A percentile compares a stretch with the other conserved stretches of the same genome.
phyloP scores from a whole-genome alignment of 148 eudicot species.

The Pharnaceum exiguum region DNA sequence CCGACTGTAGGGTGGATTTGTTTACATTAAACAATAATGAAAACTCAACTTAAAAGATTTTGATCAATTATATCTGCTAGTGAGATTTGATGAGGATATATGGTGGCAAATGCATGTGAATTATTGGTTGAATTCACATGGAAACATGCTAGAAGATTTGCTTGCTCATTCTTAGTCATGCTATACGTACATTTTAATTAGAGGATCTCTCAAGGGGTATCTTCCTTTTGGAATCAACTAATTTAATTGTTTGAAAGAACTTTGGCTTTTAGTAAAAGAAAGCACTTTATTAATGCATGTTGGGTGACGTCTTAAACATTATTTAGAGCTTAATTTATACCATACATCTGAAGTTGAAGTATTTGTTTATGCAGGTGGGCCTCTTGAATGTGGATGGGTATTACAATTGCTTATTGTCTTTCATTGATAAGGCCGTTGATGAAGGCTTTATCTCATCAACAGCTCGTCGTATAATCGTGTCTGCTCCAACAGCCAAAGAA shows the following conservation, averaged over 20 bases:
- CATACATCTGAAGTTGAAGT: conserved; percentile 10
- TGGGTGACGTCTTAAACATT: conserved; percentile 4
- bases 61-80: conserved; percentile 22
- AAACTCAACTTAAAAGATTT: conserved; percentile 15
- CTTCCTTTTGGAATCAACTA: neutral
- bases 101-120: conserved; percentile 32
- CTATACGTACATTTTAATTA: conserved; percentile 10
- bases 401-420: conserved; percentile 80
- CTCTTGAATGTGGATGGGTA: conserved; percentile 88
- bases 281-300: conserved; percentile 13
- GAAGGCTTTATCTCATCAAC: conserved; percentile 95
- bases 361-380: conserved; percentile 58
- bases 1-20: neutral
- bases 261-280: conserved; percentile 9
- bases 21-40: neutral
- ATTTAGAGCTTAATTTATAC: conserved; percentile 2
- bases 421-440: conserved; percentile 93
- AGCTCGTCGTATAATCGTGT: conserved; percentile 76
- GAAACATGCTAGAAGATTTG: conserved; percentile 35
- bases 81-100: conserved; percentile 21
- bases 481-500: conserved; percentile 85
- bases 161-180: conserved; percentile 15
- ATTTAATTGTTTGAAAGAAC: conserved; percentile 5
- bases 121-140: conserved; percentile 42
- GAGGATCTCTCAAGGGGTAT: neutral